phyloP scores from a whole-genome alignment of 257 asterid genomes.

The Lithospermum erythrorhizon region DNA sequence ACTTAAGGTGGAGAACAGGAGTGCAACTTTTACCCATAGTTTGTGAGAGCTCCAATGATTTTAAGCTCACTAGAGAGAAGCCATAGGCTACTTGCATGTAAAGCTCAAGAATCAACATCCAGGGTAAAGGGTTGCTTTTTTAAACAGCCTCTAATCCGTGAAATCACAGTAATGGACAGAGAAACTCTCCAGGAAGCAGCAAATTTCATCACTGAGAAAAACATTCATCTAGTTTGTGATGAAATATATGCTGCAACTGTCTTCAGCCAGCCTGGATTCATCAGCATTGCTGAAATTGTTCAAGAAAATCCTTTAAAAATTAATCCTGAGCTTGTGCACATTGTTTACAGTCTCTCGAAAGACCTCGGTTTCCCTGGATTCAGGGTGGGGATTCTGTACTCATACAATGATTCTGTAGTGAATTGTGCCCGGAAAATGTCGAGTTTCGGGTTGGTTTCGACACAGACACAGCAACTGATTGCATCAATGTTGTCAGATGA shows the following conservation, averaged over 20 bases:
- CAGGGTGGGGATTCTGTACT: constrained; percentile 63
- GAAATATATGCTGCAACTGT: constrained; percentile 88
- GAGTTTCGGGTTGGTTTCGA: constrained; percentile 70
- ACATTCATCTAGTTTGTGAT: constrained; percentile 65
- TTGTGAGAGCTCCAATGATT: constrained; percentile 52
- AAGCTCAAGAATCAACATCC: constrained; percentile 41
- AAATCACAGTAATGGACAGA: constrained; percentile 55
- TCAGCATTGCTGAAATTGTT: constrained; percentile 60
- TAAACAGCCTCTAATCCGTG: constrained; percentile 83
- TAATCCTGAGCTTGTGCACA: constrained; percentile 52
- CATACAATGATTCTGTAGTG: constrained; percentile 51
- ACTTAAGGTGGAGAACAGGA: constrained; percentile 74
- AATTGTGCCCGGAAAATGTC: constrained; percentile 71
- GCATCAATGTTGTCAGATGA: constrained; percentile 66
- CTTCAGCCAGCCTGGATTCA: constrained; percentile 45
- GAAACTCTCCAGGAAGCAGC: constrained; percentile 34
- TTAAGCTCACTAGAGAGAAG: constrained; percentile 39
- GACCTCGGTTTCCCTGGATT: constrained; percentile 88
- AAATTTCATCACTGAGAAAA: constrained; percentile 34
- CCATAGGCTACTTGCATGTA: constrained; percentile 45
- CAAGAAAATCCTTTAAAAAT: constrained; percentile 16
- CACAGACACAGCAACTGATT: constrained; percentile 62
- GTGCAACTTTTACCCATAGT: constrained; percentile 51
- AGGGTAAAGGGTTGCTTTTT: constrained; percentile 52
- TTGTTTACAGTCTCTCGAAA: constrained; percentile 72